Evolutionary conservation across 2,329 filamentous ascomycete genomes (phyloP), one percentile per base, ranked within the genome.

Genomic region (Neodidymelliopsis sp.): DNA sequence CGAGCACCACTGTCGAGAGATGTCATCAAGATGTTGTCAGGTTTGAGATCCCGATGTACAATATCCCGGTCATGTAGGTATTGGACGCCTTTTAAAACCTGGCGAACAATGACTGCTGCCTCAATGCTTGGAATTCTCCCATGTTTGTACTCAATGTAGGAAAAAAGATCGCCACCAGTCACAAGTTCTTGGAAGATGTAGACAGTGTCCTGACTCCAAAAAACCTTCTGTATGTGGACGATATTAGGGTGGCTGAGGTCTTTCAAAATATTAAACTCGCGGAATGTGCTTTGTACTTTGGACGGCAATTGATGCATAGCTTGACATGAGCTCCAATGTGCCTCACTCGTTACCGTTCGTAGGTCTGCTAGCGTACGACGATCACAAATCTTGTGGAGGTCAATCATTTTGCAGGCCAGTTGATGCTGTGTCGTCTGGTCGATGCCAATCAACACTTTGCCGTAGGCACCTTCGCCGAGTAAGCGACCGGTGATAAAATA

Each of bases 331-430:
- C 46, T 34, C 25, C 53, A 23, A 4, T 45, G 35, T 18, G 23
- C 36, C 6, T 43, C 38, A 1, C 18, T 35, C 9, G 37, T 54
- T 2, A 56, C 44, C 8, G 23, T 27, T 12, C 43, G 50, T 8
- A 57, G 10, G 4, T 33, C 20, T 13, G 35, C 15, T 13, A 18
- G 20, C 16, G 12, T n/a, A 25, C 46, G n/a, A 11, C 46, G 49
- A 19, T 52, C 40, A 37, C 61, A 60, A 2, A 65, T 41, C n/a
- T 48, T 55, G 31, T 58, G 73, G 2, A 87, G 61, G 42, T 82
- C 75, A 40, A 89, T 74, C 7, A 89, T 70, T 60, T 91, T 90
- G 74, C 88, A 91, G 9, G 86, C 86, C 15, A 89, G 56, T 60
- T 90, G 88, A 45, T 77, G 78, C 27, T 78, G 75, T 0, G 80